Percentiles rank a stretch among this genome's conserved stretches.
phyloP scores from a whole-genome alignment of 768 basidiomycete genomes.

The Hericium alpestre region DNA sequence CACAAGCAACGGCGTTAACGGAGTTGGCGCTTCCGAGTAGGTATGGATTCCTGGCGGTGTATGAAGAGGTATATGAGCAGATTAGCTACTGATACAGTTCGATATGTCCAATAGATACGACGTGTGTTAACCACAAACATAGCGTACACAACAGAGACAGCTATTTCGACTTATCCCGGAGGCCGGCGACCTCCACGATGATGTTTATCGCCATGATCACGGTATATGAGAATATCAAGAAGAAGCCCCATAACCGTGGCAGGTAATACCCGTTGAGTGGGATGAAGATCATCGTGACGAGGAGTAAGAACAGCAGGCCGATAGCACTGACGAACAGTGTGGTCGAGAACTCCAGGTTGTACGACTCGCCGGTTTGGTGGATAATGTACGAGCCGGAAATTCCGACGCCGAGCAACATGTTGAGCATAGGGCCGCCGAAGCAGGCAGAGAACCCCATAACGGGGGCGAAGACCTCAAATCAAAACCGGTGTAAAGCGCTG shows the following conservation, averaged over 20 bases:
- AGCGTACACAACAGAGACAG: neutral
- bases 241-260: conserved; percentile 70
- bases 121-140: no score
- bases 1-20: no score
- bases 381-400: conserved; percentile 85
- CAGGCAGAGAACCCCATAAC: conserved; percentile 95
- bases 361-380: conserved; percentile 48
- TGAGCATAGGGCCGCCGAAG: conserved; percentile 89
- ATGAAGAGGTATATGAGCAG: neutral
- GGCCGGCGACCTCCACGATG: conserved; percentile 53
- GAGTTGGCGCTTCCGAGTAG: no score
- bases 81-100: neutral
- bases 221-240: conserved; percentile 65
- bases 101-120: neutral
- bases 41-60: neutral
- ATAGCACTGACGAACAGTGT: conserved; percentile 78
- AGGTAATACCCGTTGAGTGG: conserved; percentile 78
- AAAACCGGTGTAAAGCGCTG: neutral
- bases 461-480: conserved; percentile 62
- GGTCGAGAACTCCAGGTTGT: conserved; percentile 65
- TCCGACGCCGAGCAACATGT: conserved; percentile 84
- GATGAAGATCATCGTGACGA: conserved; percentile 70
- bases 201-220: conserved; percentile 73
- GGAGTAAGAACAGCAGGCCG: conserved; percentile 69
- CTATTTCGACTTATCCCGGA: neutral